phyloP scores from a whole-genome alignment of 2,329 filamentous ascomycete species.

The Clarireedia hainanense region DNA sequence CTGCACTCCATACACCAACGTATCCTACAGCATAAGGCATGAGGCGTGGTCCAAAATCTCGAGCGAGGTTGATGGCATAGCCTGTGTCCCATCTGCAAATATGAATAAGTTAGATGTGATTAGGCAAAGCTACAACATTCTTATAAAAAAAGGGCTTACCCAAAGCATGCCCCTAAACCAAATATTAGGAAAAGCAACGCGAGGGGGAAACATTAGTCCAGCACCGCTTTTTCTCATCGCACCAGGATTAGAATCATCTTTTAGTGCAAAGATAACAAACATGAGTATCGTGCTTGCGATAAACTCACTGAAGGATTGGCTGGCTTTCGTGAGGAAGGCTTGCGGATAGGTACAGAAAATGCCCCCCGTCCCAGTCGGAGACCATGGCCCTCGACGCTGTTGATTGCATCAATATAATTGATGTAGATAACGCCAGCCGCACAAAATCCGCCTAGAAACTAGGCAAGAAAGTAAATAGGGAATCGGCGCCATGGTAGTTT shows the following conservation, averaged over 20 bases:
- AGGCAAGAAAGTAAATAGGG: constrained; percentile 58
- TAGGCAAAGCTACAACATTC: no score
- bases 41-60: constrained; percentile 63
- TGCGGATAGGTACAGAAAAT: constrained; percentile 70
- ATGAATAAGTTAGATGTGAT: neutral
- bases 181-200: constrained; percentile 66
- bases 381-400: constrained; percentile 53
- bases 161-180: constrained; percentile 64
- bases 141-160: constrained; percentile 8
- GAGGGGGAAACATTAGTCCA: constrained; percentile 46
- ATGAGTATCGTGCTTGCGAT: constrained; percentile 59
- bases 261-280: constrained; percentile 64
- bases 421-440: constrained; percentile 53
- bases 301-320: constrained; percentile 66
- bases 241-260: constrained; percentile 38
- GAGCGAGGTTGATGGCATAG: constrained; percentile 66
- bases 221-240: constrained; percentile 17
- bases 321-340: constrained; percentile 55
- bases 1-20: constrained; percentile 55
- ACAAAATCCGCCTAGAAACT: constrained; percentile 59
- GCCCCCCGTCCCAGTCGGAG: constrained; percentile 53
- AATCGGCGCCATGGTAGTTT: constrained; percentile 58
- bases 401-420: constrained; percentile 58
- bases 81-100: constrained; percentile 58
- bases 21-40: constrained; percentile 63